These are phyloP conservation scores for Chloranthus sessilifolius DNA, from an alignment of 164 flowering plant genomes.

Conservation along the genomic window DNA sequence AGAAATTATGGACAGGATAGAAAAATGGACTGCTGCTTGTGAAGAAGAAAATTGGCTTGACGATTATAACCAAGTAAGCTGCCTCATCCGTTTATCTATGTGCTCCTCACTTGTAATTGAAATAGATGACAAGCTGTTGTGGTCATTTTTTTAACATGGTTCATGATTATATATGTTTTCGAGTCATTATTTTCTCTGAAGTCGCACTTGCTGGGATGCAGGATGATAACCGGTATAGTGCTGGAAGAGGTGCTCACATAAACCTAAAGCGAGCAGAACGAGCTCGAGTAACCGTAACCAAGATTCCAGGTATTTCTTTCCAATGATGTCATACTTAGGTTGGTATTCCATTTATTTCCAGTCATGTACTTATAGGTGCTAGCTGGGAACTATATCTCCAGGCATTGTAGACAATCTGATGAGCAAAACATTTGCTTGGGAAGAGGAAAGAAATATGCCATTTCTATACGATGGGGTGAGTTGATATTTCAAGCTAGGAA, in stretches of 20 bases:
- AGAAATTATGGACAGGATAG: constrained; percentile 85
- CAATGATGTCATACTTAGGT: background rate
- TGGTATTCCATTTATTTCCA: background rate
- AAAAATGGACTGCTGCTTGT: constrained; percentile 81
- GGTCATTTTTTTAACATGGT: too few species aligned
- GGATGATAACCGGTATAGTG: constrained; percentile 78
- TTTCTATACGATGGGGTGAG: constrained; percentile 91
- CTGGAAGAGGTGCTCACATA: constrained; percentile 86
- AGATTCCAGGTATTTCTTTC: constrained; percentile 70
- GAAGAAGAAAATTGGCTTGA: constrained; percentile 97
- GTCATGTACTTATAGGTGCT: constrained; percentile 5
- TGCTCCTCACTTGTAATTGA: too few species aligned
- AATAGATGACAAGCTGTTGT: too few species aligned
- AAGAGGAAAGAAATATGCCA: constrained; percentile 44
- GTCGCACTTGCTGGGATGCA: constrained; percentile 22
- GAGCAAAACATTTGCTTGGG: constrained; percentile 72
- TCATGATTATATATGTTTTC: too few species aligned
- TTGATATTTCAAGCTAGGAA: constrained; percentile 2
- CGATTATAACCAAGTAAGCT: constrained; percentile 70
- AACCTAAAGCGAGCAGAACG: constrained; percentile 87
- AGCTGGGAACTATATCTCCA: constrained; percentile 27
- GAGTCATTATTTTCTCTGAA: too few species aligned
- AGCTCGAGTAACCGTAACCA: constrained; percentile 69
- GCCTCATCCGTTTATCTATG: too few species aligned
- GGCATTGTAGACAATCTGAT: constrained; percentile 78